These are phyloP conservation scores for Pyricularia grisea DNA, from an alignment of 2,329 filamentous ascomycete species.

Conservation along the genomic window DNA sequence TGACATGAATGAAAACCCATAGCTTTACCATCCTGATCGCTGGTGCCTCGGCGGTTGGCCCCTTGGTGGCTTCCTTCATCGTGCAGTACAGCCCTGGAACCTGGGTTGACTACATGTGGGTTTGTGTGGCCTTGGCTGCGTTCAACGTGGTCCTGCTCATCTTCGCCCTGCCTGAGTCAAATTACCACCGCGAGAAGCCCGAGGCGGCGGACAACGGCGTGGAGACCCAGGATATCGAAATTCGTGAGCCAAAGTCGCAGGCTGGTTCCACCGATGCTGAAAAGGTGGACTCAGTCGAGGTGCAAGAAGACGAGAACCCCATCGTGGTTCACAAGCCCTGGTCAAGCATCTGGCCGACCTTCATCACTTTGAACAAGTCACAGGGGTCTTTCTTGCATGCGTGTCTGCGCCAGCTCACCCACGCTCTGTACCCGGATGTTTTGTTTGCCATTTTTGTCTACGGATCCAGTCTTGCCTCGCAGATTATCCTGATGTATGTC, in stretches of 20 bases:
- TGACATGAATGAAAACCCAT: neutral
- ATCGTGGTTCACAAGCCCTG: neutral
- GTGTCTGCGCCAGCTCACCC: neutral
- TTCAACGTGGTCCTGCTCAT: constrained; percentile 3
- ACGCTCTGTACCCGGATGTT: neutral
- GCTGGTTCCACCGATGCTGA: neutral
- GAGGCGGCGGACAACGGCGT: neutral
- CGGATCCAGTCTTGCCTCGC: neutral
- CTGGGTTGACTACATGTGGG: constrained; percentile 8
- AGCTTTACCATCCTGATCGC: constrained; percentile 8
- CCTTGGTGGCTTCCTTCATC: constrained; percentile 6
- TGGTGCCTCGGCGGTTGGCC: constrained; percentile 7
- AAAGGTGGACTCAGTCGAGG: neutral
- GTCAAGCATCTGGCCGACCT: neutral
- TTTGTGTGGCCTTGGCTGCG: constrained; percentile 5
- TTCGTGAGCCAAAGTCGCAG: neutral
- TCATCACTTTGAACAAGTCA: neutral
- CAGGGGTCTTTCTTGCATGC: neutral
- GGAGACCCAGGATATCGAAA: neutral
- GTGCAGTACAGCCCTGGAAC: constrained; percentile 5
- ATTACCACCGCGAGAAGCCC: neutral
- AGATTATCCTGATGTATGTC: neutral
- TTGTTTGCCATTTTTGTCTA: neutral
- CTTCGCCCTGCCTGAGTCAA: neutral
- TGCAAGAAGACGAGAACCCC: neutral